phyloP scores from a whole-genome alignment of 768 basidiomycete species.

The Boletus coccyginus region DNA sequence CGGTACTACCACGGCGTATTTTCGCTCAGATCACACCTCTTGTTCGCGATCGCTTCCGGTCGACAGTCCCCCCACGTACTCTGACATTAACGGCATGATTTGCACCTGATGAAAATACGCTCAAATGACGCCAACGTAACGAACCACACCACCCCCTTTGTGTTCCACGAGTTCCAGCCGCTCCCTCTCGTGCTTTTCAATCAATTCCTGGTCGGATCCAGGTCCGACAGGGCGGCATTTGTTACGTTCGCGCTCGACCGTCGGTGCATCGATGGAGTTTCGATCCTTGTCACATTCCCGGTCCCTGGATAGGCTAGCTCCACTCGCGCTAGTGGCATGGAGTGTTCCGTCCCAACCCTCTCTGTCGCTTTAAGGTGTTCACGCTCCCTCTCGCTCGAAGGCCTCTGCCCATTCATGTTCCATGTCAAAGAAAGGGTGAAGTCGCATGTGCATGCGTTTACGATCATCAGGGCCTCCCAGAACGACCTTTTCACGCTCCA shows the following conservation, averaged over 20 bases:
- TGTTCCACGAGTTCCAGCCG: constrained; percentile 23
- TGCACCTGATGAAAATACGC: too few relatives aligned
- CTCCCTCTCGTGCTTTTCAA: constrained; percentile 29
- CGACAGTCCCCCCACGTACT: too few relatives aligned
- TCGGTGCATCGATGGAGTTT: constrained; percentile 11
- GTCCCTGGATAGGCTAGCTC: constrained; percentile 15
- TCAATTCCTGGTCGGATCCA: constrained; percentile 19
- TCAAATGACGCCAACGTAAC: too few relatives aligned
- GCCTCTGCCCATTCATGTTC: constrained; percentile 28
- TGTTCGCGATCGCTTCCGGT: too few relatives aligned
- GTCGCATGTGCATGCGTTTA: constrained; percentile 22
- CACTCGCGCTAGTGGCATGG: constrained; percentile 10
- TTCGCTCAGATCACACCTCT: too few relatives aligned
- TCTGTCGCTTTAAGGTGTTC: constrained; percentile 29
- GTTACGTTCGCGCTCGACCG: constrained; percentile 21
- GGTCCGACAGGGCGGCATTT: constrained; percentile 16
- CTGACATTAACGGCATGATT: too few relatives aligned
- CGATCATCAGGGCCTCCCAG: constrained; percentile 25
- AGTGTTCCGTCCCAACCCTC: constrained; percentile 26
- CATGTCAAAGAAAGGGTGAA: constrained; percentile 19
- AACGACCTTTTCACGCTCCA: constrained; percentile 23
- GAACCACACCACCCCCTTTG: constrained; percentile 9
- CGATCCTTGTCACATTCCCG: constrained; percentile 25
- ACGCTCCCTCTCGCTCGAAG: constrained; percentile 34
- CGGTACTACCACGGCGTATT: too few relatives aligned